Evolutionary conservation across 2,329 filamentous ascomycete genomes (phyloP).

Genomic region (Exophiala lecanii-corni): DNA sequence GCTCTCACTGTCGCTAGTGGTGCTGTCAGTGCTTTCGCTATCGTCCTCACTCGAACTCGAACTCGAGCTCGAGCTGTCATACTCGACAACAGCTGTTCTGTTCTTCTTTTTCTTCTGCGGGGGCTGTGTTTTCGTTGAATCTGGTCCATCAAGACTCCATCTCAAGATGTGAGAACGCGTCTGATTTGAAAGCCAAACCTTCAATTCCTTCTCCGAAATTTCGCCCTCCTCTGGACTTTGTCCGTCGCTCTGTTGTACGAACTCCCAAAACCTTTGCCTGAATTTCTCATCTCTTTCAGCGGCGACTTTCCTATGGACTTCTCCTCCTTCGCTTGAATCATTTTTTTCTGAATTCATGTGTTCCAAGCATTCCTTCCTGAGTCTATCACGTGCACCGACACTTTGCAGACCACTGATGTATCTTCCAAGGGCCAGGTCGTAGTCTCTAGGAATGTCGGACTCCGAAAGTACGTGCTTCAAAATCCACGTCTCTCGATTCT

Average conservation of each 20-base stretch:
- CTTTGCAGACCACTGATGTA: slow-evolving; percentile 80
- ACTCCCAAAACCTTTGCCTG: slow-evolving; percentile 4
- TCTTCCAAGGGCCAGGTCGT: slow-evolving; percentile 65
- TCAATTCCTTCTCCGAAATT: slow-evolving; percentile 22
- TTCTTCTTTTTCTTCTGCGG: slow-evolving; percentile 40
- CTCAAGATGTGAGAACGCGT: slow-evolving; percentile 17
- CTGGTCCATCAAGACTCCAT: slow-evolving; percentile 19
- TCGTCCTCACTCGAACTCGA: slow-evolving; percentile 27
- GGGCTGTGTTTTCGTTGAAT: slow-evolving; percentile 13
- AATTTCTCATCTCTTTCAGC: slow-evolving; percentile 8
- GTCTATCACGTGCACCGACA: slow-evolving; percentile 59
- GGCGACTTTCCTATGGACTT: neutral
- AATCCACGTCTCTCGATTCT: slow-evolving; percentile 79
- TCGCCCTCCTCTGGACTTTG: slow-evolving; percentile 34
- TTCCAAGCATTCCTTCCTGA: slow-evolving; percentile 62
- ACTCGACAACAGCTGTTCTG: slow-evolving; percentile 37
- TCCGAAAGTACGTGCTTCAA: slow-evolving; percentile 76
- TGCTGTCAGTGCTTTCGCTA: slow-evolving; percentile 11
- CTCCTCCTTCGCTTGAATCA: neutral
- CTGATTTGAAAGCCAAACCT: slow-evolving; percentile 12
- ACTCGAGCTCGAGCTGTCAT: slow-evolving; percentile 26
- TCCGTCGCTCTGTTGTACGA: slow-evolving; percentile 21
- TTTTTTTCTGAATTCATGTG: slow-evolving; percentile 50
- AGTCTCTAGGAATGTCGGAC: slow-evolving; percentile 65
- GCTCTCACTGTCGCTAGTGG: slow-evolving; percentile 3